A percentile compares a stretch with the other conserved stretches of the same genome.
Evolutionary conservation across 208 protist species (phyloP).

Genomic region (Acanthamoeba sp.): DNA sequence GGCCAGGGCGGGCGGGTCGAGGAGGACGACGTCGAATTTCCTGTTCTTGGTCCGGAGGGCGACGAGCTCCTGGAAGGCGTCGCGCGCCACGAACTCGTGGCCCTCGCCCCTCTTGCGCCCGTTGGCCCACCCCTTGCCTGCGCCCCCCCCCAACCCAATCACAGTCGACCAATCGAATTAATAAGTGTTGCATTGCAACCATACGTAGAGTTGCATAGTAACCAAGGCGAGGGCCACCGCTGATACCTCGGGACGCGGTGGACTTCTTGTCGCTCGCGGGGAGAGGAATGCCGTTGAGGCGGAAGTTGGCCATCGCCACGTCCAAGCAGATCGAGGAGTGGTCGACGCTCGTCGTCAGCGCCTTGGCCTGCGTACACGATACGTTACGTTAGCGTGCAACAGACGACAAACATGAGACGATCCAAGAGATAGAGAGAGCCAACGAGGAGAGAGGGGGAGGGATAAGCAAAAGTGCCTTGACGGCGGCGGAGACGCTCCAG

Average conservation of each 20-base stretch:
- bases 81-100: background rate
- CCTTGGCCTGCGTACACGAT: background rate
- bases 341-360: slow-evolving; percentile 23
- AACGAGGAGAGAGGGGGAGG: background rate
- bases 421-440: no score
- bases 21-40: background rate
- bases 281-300: slow-evolving; percentile 6
- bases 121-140: background rate
- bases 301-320: slow-evolving; percentile 6
- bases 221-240: background rate
- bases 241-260: background rate
- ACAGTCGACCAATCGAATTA: no score
- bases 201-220: background rate
- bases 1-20: background rate
- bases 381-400: background rate
- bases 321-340: background rate
- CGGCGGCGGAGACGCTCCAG: slow-evolving; percentile 15
- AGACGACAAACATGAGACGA: background rate
- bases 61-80: background rate
- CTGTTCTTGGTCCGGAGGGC: background rate
- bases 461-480: background rate
- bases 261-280: background rate
- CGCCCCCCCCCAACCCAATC: no score
- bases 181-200: no score
- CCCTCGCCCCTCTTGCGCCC: background rate